Conservation (phyloP, 2,329 filamentous ascomycete species). For the Rasamsonia emersonii region DNA sequence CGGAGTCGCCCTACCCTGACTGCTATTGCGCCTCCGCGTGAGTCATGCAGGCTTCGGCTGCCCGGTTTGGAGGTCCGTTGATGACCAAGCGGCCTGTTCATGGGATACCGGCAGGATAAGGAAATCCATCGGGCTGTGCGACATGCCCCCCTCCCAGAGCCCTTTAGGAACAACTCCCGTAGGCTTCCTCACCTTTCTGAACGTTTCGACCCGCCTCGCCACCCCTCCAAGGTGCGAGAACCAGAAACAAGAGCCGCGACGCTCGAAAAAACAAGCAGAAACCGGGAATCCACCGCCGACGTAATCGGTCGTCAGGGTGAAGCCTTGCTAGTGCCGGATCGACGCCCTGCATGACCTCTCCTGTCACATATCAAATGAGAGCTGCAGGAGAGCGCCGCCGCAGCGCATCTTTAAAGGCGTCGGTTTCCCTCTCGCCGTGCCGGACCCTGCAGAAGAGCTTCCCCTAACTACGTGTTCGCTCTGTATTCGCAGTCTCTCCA, state of each 20-base stretch:
- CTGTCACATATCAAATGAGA: constrained; percentile 38
- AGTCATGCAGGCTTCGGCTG: constrained; percentile 12
- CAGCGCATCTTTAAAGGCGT: constrained; percentile 9
- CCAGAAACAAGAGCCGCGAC: constrained; percentile 1
- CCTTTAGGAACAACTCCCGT: constrained; percentile 15
- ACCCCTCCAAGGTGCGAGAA: constrained; percentile 4
- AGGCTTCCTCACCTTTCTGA: constrained; percentile 12
- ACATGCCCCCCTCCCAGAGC: constrained; percentile 15
- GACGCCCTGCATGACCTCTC: constrained; percentile 38
- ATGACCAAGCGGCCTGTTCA: constrained; percentile 11
- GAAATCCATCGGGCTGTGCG: constrained; percentile 13
- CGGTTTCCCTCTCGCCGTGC: constrained; percentile 8
- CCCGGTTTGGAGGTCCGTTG: constrained; percentile 13
- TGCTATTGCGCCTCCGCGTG: constrained; percentile 8
- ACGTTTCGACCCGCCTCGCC: constrained; percentile 6
- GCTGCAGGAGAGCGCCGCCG: constrained; percentile 23
- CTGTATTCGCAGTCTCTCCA: constrained; percentile 11
- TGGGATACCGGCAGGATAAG: constrained; percentile 6
- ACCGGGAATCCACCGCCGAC: constrained; percentile 10
- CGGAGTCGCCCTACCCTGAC: constrained; percentile 5
- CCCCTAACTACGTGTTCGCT: constrained; percentile 11
- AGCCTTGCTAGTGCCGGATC: constrained; percentile 34
- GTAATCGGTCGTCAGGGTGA: constrained; percentile 22
- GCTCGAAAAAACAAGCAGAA: constrained; percentile 2
- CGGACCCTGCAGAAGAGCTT: constrained; percentile 10